A percentile compares a stretch with the other conserved stretches of the same genome.
Conservation (phyloP, 2,329 filamentous ascomycete genomes). For the Lasiodiplodia theobromae region DNA sequence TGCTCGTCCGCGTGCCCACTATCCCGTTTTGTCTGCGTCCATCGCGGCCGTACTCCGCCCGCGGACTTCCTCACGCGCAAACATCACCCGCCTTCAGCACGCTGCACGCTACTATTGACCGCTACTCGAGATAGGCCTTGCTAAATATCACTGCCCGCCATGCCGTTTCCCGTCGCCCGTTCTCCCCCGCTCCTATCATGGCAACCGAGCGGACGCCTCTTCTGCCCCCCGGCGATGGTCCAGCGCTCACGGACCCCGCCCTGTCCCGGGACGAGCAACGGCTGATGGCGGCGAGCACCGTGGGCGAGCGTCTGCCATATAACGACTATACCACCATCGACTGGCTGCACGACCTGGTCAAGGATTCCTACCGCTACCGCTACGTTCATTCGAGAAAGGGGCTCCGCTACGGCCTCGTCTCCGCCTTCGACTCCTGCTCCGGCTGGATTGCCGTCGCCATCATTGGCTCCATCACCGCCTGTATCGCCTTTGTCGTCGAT, state of each 20-base stretch:
- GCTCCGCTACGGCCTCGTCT: constrained; percentile 49
- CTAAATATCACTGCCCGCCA: constrained; percentile 6
- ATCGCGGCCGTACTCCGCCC: neutral
- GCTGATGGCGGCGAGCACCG: constrained; percentile 52
- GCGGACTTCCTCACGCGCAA: constrained; percentile 2
- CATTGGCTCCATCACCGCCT: constrained; percentile 63
- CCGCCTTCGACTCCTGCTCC: constrained; percentile 58
- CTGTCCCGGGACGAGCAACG: constrained; percentile 58
- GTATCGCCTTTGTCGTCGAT: constrained; percentile 64
- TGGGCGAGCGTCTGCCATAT: constrained; percentile 65
- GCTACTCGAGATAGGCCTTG: constrained; percentile 1
- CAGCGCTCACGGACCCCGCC: constrained; percentile 52
- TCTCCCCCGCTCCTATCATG: constrained; percentile 28
- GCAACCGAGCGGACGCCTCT: constrained; percentile 46
- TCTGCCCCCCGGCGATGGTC: constrained; percentile 48
- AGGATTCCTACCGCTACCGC: constrained; percentile 63
- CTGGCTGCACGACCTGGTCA: constrained; percentile 67
- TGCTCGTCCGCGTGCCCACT: constrained; percentile 12
- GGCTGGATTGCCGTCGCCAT: constrained; percentile 64
- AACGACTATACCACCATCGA: constrained; percentile 69
- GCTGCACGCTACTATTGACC: constrained; percentile 9
- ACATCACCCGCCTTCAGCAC: neutral
- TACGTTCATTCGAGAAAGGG: constrained; percentile 53
- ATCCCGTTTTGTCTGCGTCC: neutral
- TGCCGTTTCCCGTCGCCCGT: neutral